Evolutionary conservation across 169 alveolate species (phyloP), one percentile per base, ranked within the genome.

Genomic region (Eimeria maxima): DNA sequence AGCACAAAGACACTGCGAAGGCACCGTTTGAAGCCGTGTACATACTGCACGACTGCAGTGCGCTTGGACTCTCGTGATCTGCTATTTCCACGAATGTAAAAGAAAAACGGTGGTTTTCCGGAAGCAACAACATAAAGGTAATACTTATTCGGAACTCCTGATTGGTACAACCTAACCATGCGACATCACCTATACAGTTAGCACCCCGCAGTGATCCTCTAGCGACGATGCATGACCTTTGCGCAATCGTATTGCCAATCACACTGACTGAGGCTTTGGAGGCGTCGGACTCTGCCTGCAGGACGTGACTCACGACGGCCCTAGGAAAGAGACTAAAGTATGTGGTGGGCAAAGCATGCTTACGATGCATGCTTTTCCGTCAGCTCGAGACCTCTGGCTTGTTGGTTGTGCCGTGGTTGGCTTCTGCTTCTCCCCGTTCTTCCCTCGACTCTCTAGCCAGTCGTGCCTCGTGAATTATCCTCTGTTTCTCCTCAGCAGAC

Each of bases 401-500:
- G 5, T 22, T 45, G 10, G 24, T 24, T 13, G 65, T 20, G 88
- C 27, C 13, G 8, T 50, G 63, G 10, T 47, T 4, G n/a, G 83
- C 88, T 2, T 27, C 47, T 50, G 67, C 47, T 45, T 22, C 45
- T 45, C 67, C 45, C n/a, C 65, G 69, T n/a, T 50, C 27, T 20
- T 10, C 88, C 33, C 8, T 27, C 88, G 67, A 14, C 44, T 78
- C 88, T 24, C 65, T 20, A 47, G 42, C 6, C 60, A 63, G 88
- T 50, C 65, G 88, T 45, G 88, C 60, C 78, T 73, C 90, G 60
- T 42, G 63, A 47, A 50, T 73, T 29, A 53, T 20, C 27, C 89
- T 71, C 90, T 76, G 67, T 63, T 78, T 60, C 65, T 81, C 81
- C 84, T 65, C 84, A 60, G 57, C 86, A 24, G 71, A 29, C 10